phyloP scores from a whole-genome alignment of 2,329 filamentous ascomycete species.

The Aplosporella prunicola region DNA sequence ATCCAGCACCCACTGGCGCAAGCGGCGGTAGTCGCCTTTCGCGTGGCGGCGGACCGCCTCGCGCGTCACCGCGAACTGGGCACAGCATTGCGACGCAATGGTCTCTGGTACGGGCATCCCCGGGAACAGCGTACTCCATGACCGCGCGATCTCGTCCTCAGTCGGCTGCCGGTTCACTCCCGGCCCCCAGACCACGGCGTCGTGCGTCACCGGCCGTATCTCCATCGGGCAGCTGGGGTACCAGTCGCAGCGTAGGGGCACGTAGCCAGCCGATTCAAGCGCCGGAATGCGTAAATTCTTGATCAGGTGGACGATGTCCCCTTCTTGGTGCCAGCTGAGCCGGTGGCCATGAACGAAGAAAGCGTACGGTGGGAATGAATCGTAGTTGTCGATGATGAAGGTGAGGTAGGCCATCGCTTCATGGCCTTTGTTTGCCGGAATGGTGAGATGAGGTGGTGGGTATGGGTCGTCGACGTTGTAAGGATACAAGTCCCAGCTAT shows the following conservation, averaged over 20 bases:
- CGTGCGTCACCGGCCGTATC: conserved; percentile 10
- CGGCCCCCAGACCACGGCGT: conserved; percentile 11
- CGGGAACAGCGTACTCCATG: conserved; percentile 11
- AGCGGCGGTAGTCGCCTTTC: conserved; percentile 7
- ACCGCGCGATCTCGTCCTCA: conserved; percentile 7
- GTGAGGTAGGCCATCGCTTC: conserved; percentile 15
- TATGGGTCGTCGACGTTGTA: conserved; percentile 9
- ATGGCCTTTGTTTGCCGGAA: conserved; percentile 14
- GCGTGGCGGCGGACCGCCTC: conserved; percentile 5
- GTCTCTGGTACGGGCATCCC: conserved; percentile 5
- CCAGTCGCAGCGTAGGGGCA: conserved; percentile 13
- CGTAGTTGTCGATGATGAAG: conserved; percentile 14
- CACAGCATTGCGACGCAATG: conserved; percentile 12
- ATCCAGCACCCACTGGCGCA: conserved; percentile 12
- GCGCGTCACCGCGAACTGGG: conserved; percentile 14
- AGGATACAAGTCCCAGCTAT: conserved; percentile 9
- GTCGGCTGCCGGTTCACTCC: conserved; percentile 11
- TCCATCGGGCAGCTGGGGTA: conserved; percentile 13
- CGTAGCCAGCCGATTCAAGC: conserved; percentile 9
- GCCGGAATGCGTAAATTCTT: conserved; percentile 5
- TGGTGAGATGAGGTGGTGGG: conserved; percentile 9
- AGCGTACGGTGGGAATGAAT: conserved; percentile 5
- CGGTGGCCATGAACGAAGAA: conserved; percentile 14
- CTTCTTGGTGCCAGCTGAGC: conserved; percentile 13
- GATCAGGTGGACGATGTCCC: conserved; percentile 8